Percentiles rank a stretch among this genome's conserved stretches.
Conservation (phyloP, 768 basidiomycete genomes). For the Rhizopogon rudus region DNA sequence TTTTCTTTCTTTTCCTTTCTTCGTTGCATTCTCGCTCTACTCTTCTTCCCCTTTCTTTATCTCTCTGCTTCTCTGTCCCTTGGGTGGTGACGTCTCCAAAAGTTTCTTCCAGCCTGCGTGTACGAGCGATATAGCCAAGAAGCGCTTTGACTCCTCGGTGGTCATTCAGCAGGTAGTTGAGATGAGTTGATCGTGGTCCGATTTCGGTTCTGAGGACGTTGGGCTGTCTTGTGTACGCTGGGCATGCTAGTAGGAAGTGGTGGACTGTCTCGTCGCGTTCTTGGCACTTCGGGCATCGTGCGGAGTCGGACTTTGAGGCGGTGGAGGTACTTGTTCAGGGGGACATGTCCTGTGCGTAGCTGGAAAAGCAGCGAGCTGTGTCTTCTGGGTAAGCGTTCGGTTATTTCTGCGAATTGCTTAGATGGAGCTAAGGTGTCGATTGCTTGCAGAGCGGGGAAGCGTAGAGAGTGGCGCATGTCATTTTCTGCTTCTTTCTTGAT, state of each 20-base stretch:
- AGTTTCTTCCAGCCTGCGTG: no score
- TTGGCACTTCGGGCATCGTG: slow-evolving; percentile 6
- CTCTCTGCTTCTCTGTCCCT: no score
- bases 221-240: neutral
- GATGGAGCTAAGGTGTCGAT: slow-evolving; percentile 1
- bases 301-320: slow-evolving; percentile 6
- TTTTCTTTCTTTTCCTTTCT: no score
- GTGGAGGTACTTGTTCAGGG: slow-evolving; percentile 13
- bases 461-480: neutral
- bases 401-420: neutral
- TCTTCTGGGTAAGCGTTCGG: slow-evolving; percentile 1
- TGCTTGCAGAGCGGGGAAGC: neutral
- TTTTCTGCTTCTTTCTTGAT: neutral
- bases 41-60: no score
- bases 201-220: neutral
- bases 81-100: no score
- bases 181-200: no score
- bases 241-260: slow-evolving; percentile 11
- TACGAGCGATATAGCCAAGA: no score
- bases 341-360: neutral
- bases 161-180: no score
- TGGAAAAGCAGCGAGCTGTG: slow-evolving; percentile 10
- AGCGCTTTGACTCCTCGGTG: no score
- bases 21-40: no score
- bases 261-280: slow-evolving; percentile 7